Conservation (phyloP, 371 early-diverging fungal species). For the Aphelidium insulamus region DNA sequence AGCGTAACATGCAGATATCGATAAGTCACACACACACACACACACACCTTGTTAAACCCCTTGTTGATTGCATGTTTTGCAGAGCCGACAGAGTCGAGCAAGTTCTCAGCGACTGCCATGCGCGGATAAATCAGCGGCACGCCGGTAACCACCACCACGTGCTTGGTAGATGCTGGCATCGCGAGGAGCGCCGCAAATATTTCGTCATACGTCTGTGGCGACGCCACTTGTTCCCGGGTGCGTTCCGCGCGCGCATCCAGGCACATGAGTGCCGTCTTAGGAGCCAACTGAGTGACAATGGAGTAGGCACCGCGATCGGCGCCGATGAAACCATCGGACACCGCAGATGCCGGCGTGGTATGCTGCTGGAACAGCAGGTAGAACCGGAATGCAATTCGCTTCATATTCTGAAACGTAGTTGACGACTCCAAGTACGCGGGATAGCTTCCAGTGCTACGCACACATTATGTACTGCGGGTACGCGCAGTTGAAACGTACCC, state of each 20-base stretch:
- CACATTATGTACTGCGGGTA: slow-evolving; percentile 53
- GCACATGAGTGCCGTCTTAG: slow-evolving; percentile 31
- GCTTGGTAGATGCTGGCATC: slow-evolving; percentile 28
- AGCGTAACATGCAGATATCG: too few species aligned
- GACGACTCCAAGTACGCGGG: too few species aligned
- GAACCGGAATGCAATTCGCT: slow-evolving; percentile 45
- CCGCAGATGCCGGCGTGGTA: slow-evolving; percentile 30
- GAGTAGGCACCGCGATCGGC: slow-evolving; percentile 17
- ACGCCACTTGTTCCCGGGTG: slow-evolving; percentile 30
- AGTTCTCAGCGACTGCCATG: slow-evolving; percentile 34
- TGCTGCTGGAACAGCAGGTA: slow-evolving; percentile 70
- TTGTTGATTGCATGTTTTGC: slow-evolving; percentile 8
- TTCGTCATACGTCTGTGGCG: slow-evolving; percentile 31
- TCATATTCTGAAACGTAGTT: slow-evolving; percentile 31
- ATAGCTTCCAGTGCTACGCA: too few species aligned
- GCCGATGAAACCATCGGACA: slow-evolving; percentile 36
- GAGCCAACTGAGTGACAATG: slow-evolving; percentile 35
- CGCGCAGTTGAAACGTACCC: slow-evolving; percentile 67
- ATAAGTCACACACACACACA: too few species aligned
- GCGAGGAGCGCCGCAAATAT: slow-evolving; percentile 28
- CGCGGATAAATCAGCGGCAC: slow-evolving; percentile 58
- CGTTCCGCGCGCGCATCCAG: slow-evolving; percentile 63
- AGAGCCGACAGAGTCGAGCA: slow-evolving; percentile 20
- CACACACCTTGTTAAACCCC: too few species aligned
- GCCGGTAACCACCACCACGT: slow-evolving; percentile 40